A percentile compares a stretch with the other conserved stretches of the same genome.
phyloP scores from a whole-genome alignment of 106 monocot species.

The Chionographis japonica region DNA sequence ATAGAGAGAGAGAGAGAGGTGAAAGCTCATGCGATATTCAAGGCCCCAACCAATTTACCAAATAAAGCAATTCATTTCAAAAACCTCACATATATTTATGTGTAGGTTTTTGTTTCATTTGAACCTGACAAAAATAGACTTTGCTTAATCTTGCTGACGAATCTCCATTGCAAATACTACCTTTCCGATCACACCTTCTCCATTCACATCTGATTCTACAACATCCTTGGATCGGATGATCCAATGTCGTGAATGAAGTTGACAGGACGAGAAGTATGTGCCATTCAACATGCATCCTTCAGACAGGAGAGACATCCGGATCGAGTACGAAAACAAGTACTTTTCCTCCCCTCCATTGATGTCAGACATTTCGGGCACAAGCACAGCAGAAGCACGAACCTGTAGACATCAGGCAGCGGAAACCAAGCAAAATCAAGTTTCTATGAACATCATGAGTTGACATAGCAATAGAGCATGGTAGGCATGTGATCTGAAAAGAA shows the following conservation, averaged over 20 bases:
- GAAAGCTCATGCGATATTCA: too few relatives aligned
- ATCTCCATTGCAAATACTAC: constrained; percentile 22
- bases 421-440: not conserved
- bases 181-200: constrained; percentile 81
- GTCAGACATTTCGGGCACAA: constrained; percentile 68
- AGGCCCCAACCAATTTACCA: too few relatives aligned
- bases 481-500: not conserved
- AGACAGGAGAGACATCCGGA: constrained; percentile 69
- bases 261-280: constrained; percentile 56
- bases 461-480: not conserved
- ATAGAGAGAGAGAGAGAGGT: not conserved
- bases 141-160: too few relatives aligned
- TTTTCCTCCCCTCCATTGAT: constrained; percentile 7
- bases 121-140: too few relatives aligned
- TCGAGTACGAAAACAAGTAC: constrained; percentile 63
- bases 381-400: constrained; percentile 81
- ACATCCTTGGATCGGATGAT: constrained; percentile 40
- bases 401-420: constrained; percentile 7
- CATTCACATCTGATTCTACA: constrained; percentile 47
- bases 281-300: constrained; percentile 71
- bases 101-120: too few relatives aligned
- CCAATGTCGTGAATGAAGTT: constrained; percentile 86
- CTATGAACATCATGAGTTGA: not conserved
- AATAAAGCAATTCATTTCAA: not conserved
- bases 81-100: too few relatives aligned